Conservation (phyloP, 108 stramenopile genomes). For the Cylindrotheca closterium region DNA sequence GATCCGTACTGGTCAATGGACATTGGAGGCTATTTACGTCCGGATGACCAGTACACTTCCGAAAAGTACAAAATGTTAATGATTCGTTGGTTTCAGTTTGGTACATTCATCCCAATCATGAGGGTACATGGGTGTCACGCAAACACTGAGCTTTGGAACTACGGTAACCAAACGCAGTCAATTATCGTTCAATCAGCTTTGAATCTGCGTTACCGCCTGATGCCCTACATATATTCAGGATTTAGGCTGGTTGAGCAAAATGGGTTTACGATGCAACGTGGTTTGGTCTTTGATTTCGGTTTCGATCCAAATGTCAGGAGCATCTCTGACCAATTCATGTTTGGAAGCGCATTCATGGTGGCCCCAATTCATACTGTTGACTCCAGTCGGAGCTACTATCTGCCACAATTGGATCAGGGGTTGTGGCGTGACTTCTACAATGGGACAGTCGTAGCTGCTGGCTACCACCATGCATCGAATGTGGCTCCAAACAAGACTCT, state of each 20-base stretch:
- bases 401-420: neutral
- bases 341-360: constrained; percentile 11
- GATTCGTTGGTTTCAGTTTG: constrained; percentile 22
- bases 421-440: neutral
- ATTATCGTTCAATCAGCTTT: constrained; percentile 1
- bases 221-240: constrained; percentile 15
- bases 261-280: constrained; percentile 8
- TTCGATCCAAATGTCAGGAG: neutral
- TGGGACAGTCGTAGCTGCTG: neutral
- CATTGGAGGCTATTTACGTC: constrained; percentile 14
- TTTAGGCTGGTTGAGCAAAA: constrained; percentile 7
- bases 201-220: constrained; percentile 10
- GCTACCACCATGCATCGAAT: neutral
- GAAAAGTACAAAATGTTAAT: constrained; percentile 1
- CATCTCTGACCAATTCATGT: constrained; percentile 23
- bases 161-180: constrained; percentile 4
- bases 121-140: constrained; percentile 4
- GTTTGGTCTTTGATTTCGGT: constrained; percentile 11
- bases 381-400: constrained; percentile 1
- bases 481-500: neutral
- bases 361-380: constrained; percentile 4
- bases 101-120: constrained; percentile 11
- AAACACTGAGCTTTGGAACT: constrained; percentile 26
- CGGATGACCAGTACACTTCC: constrained; percentile 9
- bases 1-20: constrained; percentile 17